These are phyloP conservation scores for Epichloe baconii DNA, from an alignment of 2,329 filamentous ascomycete species.

Conservation along the genomic window DNA sequence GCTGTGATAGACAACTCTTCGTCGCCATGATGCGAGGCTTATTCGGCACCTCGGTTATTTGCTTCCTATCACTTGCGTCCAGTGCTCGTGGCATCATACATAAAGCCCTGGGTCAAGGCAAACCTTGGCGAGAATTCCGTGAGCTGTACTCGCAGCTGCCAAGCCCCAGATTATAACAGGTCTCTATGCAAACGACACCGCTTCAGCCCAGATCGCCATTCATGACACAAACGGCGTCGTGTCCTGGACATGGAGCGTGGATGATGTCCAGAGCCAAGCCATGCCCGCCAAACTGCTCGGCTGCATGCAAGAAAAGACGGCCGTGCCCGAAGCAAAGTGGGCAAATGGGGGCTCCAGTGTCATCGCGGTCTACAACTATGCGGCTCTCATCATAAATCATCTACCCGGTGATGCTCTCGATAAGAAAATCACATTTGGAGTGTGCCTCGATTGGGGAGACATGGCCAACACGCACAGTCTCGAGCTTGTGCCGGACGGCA, in stretches of 20 bases:
- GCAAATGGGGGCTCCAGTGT: slow-evolving; percentile 1
- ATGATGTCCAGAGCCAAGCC: not conserved
- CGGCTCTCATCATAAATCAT: slow-evolving; percentile 3
- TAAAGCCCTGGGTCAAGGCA: not conserved
- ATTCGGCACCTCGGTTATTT: not conserved
- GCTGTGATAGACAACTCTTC: not conserved
- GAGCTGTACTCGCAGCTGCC: not conserved
- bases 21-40: not conserved
- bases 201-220: not conserved
- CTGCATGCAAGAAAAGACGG: not conserved
- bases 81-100: not conserved
- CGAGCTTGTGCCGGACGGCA: not conserved
- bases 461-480: slow-evolving; percentile 1
- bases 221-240: not conserved
- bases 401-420: not conserved
- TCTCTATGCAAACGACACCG: not conserved
- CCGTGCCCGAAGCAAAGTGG: not conserved
- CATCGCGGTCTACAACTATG: not conserved
- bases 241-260: slow-evolving; percentile 2
- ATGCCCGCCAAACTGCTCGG: not conserved
- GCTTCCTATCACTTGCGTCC: not conserved
- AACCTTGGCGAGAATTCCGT: not conserved
- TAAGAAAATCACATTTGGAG: slow-evolving; percentile 1
- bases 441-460: not conserved
- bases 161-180: not conserved